Evolutionary conservation across 1,284 basidiomycete species (phyloP).

Genomic region (Moesziomyces sp.): DNA sequence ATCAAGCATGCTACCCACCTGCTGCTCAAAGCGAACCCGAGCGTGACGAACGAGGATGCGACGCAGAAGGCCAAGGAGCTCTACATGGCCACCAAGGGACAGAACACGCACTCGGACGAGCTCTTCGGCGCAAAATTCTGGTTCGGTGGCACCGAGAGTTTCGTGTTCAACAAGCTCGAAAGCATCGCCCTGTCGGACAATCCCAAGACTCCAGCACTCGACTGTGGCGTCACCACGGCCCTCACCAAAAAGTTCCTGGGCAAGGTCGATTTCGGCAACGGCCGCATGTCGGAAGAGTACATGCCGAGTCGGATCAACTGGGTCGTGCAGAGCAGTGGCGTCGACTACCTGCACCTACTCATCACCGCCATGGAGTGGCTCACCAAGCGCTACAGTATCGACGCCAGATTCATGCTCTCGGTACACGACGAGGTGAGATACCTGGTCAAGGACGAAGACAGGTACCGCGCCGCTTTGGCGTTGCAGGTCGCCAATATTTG

Average conservation of each 20-base stretch:
- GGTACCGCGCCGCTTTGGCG: constrained; percentile 88
- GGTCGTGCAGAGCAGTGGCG: constrained; percentile 98
- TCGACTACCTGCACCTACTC: constrained; percentile 96
- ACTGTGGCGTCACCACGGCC: constrained; percentile 92
- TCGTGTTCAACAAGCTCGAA: constrained; percentile 99
- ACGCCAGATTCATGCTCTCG: constrained; percentile 93
- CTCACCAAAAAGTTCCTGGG: constrained; percentile 88
- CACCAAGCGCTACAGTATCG: constrained; percentile 81
- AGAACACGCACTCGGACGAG: constrained; percentile 53
- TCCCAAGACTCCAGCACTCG: constrained; percentile 91
- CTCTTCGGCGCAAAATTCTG: constrained; percentile 79
- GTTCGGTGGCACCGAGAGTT: constrained; percentile 96
- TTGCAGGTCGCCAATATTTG: constrained; percentile 95
- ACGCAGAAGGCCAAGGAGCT: constrained; percentile 84
- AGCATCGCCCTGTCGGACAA: constrained; percentile 87
- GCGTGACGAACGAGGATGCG: constrained; percentile 82
- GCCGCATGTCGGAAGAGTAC: constrained; percentile 80
- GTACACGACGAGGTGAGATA: constrained; percentile 98
- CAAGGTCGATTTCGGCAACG: constrained; percentile 66
- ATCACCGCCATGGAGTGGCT: constrained; percentile 96
- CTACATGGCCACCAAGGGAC: constrained; percentile 93
- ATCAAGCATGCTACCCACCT: constrained; percentile 92
- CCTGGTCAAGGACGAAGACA: constrained; percentile 87
- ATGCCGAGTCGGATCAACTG: constrained; percentile 98
- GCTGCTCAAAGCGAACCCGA: constrained; percentile 85